Evolutionary conservation across 2,329 filamentous ascomycete genomes (phyloP).

Genomic region (Penicillium glabrum): DNA sequence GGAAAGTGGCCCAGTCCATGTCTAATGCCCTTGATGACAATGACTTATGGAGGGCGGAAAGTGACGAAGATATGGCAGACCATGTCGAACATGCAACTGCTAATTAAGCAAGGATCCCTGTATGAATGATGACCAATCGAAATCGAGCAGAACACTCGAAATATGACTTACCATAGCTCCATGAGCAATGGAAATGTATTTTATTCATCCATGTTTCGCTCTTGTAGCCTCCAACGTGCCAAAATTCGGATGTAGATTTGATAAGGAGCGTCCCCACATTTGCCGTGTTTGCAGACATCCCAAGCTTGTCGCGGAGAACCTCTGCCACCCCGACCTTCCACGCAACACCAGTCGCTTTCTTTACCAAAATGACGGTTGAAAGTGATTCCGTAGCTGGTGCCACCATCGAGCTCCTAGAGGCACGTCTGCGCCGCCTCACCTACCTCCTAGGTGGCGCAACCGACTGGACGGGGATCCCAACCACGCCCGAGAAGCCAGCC

Average conservation of each 20-base stretch:
- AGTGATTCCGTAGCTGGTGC: slow-evolving; percentile 37
- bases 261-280: slow-evolving; percentile 20
- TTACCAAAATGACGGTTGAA: slow-evolving; percentile 31
- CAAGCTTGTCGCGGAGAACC: slow-evolving; percentile 1
- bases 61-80: slow-evolving; percentile 9
- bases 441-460: slow-evolving; percentile 46
- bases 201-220: neutral
- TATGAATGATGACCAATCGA: slow-evolving; percentile 18
- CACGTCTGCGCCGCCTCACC: slow-evolving; percentile 44
- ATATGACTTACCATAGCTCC: neutral
- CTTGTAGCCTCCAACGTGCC: neutral
- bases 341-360: neutral
- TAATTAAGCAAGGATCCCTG: neutral
- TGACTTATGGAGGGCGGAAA: slow-evolving; percentile 10
- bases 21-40: slow-evolving; percentile 8
- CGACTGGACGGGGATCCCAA: slow-evolving; percentile 41
- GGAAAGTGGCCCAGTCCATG: neutral
- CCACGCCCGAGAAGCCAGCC: slow-evolving; percentile 32
- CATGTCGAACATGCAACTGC: slow-evolving; percentile 12
- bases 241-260: neutral
- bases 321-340: neutral
- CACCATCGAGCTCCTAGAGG: slow-evolving; percentile 46
- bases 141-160: neutral
- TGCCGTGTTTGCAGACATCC: slow-evolving; percentile 23
- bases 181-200: neutral